Conservation (phyloP, 345 rosid species). For the Cardiospermum halicacabum region DNA sequence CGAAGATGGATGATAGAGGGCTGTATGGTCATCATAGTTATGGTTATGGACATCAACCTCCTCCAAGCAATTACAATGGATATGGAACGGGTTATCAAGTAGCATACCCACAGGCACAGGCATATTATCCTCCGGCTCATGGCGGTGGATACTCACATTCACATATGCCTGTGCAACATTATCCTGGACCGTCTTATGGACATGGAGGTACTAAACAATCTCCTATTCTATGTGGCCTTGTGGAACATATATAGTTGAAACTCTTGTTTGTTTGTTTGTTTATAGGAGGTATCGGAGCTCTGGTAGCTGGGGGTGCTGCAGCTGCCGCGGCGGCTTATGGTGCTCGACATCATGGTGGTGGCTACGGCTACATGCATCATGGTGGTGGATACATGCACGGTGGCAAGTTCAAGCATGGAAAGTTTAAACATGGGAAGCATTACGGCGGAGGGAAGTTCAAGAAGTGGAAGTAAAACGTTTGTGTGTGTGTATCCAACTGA, state of each 20-base stretch:
- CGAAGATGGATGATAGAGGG: too few species aligned
- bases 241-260: neutral
- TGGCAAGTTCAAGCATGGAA: constrained; percentile 48
- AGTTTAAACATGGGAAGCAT: constrained; percentile 70
- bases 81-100: constrained; percentile 31
- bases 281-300: constrained; percentile 64
- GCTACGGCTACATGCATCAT: constrained; percentile 23
- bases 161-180: too few species aligned
- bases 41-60: too few species aligned
- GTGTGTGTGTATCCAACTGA: neutral
- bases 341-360: constrained; percentile 33
- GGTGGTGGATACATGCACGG: constrained; percentile 42
- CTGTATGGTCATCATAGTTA: too few species aligned
- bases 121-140: constrained; percentile 19
- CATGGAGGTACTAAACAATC: constrained; percentile 46
- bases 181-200: constrained; percentile 61
- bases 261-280: neutral
- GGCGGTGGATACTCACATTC: constrained; percentile 33
- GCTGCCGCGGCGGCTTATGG: constrained; percentile 91
- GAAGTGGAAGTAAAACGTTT: constrained; percentile 73
- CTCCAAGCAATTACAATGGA: too few species aligned
- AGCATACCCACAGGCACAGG: constrained; percentile 23
- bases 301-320: constrained; percentile 85
- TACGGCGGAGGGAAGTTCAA: constrained; percentile 77
- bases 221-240: neutral